Evolutionary conservation across 1,284 basidiomycete genomes (phyloP), one percentile per base, ranked within the genome.

Genomic region (Inonotus hispidus): DNA sequence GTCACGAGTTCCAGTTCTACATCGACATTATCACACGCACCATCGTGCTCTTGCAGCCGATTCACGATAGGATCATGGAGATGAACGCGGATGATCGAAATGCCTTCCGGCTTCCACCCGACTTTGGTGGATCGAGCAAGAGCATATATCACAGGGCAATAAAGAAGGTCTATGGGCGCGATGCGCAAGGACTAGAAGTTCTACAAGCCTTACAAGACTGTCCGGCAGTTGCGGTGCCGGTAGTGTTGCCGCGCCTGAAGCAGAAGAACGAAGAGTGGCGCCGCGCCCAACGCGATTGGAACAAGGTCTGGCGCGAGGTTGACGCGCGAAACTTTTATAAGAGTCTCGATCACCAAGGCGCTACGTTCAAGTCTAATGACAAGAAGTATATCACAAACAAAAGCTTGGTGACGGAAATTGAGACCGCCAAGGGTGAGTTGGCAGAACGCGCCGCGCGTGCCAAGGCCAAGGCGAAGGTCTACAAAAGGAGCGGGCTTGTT

Each of bases 181-280:
- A 92, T 63, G 86, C 83, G 61, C 75, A 88, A 38, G 90, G 92
- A 7, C 72, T 80, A 45, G 96, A 98, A 73, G 85, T 98, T 57
- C 88, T 97, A 56, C 85, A 89, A 65, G 93, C 94, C 1, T 77
- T 99, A 61, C 95, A 98, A 74, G 96, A 99, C 61, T 91, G 87
- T 68, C 97, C 97, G 0, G 85, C 84, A 56, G 87, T 94, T 46
- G 88, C 96, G 0, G 88, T 98, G 6, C 95, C 96, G 2, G 93
- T 99, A 65, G 93, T 99, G 4, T 83, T 99, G 6, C 79, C 85
- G 43, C 86, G 97, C 14, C 80, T 99, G 62, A 96, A 94, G 78
- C 87, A 89, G 71, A 98, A 97, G 75, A 93, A 98, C 72, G 95
- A 98, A 66, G 97, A 99, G 72, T 99, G 97, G 97, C 89, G 93